Base-by-base conservation (phyloP, 257 asterid genomes). In the Verbena officinalis region DNA sequence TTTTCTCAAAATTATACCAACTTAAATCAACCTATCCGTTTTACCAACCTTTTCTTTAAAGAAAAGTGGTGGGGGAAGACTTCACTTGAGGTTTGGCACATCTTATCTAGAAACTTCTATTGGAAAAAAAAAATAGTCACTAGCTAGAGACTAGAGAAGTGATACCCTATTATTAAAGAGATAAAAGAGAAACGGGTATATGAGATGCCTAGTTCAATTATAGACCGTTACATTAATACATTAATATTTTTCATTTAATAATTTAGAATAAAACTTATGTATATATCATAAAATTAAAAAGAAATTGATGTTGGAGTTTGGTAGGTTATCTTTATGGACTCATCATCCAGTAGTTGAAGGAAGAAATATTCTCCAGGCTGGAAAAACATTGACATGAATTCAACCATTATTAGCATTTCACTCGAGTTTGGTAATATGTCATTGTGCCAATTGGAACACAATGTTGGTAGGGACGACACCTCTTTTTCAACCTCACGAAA, bases 371-470 rank as follows among this genome's bases (percentile, higher is more conserved):
- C n/a, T 65, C 60, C 77, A 69, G 79, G 11, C 82, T 73, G 79
- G 69, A 46, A 58, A 49, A 2, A 49, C 22, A 33, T 34, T 51
- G 62, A 76, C 52, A 58, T 43, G 27, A 58, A 30, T 48, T 24
- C 56, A 55, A 1, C 62, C 40, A 36, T 68, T 62, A 68, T 49
- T 57, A 40, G 39, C 62, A 61, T 8, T 42, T 49, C 53, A 55
- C 40, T 55, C 71, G 31, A 57, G 70, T 72, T 72, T 64, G 78
- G 78, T 77, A 70, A 52, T 67, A 55, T 68, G 61, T 70, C 72
- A 77, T 64, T 65, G 24, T 69, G 52, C 55, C 60, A 55, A 68
- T 21, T 45, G 30, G 58, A 67, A 55, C 67, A 23, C 36, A 30
- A 14, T 16, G 31, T 49, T 14, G 9, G 55, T 13, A 17, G 51